These are phyloP conservation scores for Globisporangium ultimum DNA, from an alignment of 352 stramenopile species.

Conservation along the genomic window DNA sequence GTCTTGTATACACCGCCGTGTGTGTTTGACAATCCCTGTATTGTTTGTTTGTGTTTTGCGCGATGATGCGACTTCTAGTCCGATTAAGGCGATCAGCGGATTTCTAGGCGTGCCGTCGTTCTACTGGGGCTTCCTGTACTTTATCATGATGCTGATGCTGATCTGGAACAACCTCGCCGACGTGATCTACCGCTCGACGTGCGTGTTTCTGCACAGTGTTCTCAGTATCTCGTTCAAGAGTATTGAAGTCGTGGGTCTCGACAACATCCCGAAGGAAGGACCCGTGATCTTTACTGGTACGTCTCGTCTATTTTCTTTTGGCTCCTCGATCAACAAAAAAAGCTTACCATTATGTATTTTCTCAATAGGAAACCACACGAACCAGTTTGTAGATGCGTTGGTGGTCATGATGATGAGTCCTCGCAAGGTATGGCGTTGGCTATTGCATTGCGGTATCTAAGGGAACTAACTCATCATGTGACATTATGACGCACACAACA, in stretches of 20 bases:
- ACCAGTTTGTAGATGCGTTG: conserved; percentile 98
- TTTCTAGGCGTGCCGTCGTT: conserved; percentile 69
- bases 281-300: conserved; percentile 94
- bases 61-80: conserved; percentile 23
- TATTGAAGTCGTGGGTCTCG: conserved; percentile 94
- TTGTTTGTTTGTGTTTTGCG: conserved; percentile 2
- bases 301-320: no score
- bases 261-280: conserved; percentile 95
- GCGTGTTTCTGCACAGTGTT: conserved; percentile 97
- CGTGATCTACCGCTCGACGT: conserved; percentile 73
- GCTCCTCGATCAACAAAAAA: no score
- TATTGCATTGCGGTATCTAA: neutral
- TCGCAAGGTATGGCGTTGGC: conserved; percentile 63
- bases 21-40: neutral
- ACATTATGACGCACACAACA: neutral
- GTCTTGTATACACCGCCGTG: neutral
- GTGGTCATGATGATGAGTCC: conserved; percentile 94
- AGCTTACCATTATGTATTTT: no score
- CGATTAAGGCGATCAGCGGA: conserved; percentile 76
- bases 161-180: conserved; percentile 77
- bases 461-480: neutral
- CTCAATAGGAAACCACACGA: conserved; percentile 91
- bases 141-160: conserved; percentile 63
- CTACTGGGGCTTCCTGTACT: conserved; percentile 61
- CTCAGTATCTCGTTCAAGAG: conserved; percentile 98